These are phyloP conservation scores for Colletotrichum chlorophyti DNA, from an alignment of 2,329 filamentous ascomycete genomes.

Conservation along the genomic window DNA sequence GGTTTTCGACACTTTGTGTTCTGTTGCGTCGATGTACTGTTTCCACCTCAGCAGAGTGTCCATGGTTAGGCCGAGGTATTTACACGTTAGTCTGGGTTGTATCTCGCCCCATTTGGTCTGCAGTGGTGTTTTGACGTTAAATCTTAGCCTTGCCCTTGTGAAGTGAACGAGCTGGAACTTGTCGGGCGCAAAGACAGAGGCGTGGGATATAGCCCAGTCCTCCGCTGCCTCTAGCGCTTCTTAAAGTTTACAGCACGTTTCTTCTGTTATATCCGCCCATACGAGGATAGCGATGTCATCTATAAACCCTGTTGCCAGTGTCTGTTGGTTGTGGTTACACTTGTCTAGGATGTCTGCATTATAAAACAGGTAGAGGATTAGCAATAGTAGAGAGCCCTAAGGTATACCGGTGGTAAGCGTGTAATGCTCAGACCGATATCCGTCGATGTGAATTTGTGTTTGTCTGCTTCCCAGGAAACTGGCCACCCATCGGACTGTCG, in stretches of 20 bases:
- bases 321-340: constrained; percentile 17
- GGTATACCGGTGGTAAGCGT: constrained; percentile 30
- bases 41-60: constrained; percentile 33
- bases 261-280: constrained; percentile 16
- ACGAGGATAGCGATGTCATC: constrained; percentile 26
- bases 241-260: constrained; percentile 31
- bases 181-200: constrained; percentile 31
- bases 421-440: neutral
- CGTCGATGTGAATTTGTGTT: neutral
- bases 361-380: constrained; percentile 37
- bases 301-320: constrained; percentile 22
- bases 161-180: constrained; percentile 36
- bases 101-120: constrained; percentile 13
- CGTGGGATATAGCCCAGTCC: constrained; percentile 30
- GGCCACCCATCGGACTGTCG: neutral
- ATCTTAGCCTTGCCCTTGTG: constrained; percentile 22
- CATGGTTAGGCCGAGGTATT: constrained; percentile 35
- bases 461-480: neutral
- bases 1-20: constrained; percentile 30
- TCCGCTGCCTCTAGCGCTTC: constrained; percentile 24
- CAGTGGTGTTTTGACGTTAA: constrained; percentile 29
- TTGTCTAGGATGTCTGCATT: constrained; percentile 34
- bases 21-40: constrained; percentile 32
- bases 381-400: constrained; percentile 33
- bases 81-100: constrained; percentile 2